A percentile compares a stretch with the other conserved stretches of the same genome.
Conservation (phyloP, 140 eudicot genomes). For the Artemisia princeps region DNA sequence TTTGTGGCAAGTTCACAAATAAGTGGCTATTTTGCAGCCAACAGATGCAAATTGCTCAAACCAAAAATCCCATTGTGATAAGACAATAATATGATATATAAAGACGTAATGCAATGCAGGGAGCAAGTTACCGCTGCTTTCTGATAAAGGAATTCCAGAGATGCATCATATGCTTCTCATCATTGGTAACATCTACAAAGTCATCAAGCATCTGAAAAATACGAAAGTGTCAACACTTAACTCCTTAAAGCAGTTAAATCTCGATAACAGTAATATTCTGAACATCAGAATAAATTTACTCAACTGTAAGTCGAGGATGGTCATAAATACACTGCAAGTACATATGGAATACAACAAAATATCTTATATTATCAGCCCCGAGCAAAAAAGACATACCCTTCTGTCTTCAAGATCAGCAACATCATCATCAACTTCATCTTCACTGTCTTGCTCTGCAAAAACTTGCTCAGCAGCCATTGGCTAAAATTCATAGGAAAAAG, state of each 20-base stretch:
- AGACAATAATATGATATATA: neutral
- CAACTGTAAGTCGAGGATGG: neutral
- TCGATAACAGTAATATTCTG: too few species aligned
- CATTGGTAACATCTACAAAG: constrained; percentile 77
- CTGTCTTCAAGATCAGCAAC: constrained; percentile 81
- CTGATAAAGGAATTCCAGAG: constrained; percentile 90
- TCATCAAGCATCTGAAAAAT: constrained; percentile 83
- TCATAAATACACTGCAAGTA: neutral
- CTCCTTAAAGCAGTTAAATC: too few species aligned
- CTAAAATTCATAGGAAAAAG: constrained; percentile 12
- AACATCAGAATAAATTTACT: neutral
- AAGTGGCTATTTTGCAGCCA: too few species aligned
- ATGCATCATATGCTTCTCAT: constrained; percentile 86
- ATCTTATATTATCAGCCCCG: neutral
- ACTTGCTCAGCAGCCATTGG: constrained; percentile 87
- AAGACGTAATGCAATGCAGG: neutral
- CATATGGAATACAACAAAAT: constrained; percentile 1
- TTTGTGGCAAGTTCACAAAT: too few species aligned
- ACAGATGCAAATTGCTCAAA: neutral
- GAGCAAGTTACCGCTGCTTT: constrained; percentile 53
- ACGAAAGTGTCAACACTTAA: constrained; percentile 8
- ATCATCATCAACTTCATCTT: constrained; percentile 90
- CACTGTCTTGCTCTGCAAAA: constrained; percentile 78
- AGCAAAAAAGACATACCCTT: constrained; percentile 47
- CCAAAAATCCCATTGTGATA: neutral